Conservation (phyloP, 2,329 filamentous ascomycete species). For the Aureobasidium uvarum region DNA sequence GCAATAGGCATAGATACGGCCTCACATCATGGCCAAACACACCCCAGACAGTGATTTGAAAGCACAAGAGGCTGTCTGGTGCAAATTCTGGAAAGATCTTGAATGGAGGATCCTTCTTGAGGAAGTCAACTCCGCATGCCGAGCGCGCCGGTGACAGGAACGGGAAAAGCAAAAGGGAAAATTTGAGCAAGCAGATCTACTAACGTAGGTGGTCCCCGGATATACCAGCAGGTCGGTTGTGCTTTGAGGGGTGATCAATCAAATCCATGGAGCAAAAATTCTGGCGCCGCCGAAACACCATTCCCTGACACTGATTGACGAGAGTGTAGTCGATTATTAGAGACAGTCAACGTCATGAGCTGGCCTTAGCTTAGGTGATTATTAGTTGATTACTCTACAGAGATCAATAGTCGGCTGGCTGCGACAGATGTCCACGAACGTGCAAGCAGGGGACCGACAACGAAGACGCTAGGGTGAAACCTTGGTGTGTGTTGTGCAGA, state of each 20-base stretch:
- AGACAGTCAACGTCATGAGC: not conserved
- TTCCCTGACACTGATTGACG: not conserved
- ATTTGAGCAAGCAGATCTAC: conserved; percentile 17
- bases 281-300: not conserved
- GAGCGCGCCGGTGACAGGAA: not conserved
- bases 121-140: not conserved
- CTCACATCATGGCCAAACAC: not conserved
- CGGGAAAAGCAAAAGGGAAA: conserved; percentile 14
- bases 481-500: conserved; percentile 19
- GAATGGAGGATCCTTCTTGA: not conserved
- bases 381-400: conserved; percentile 3
- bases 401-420: conserved; percentile 12
- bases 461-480: conserved; percentile 15
- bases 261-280: not conserved
- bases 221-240: conserved; percentile 16
- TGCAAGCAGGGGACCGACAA: conserved; percentile 10
- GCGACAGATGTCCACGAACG: conserved; percentile 4
- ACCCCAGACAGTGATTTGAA: no score
- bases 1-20: not conserved
- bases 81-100: no score
- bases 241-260: conserved; percentile 5
- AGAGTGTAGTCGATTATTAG: not conserved
- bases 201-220: not conserved
- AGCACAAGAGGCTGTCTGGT: not conserved
- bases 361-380: not conserved